Base-by-base conservation (phyloP, 225 moss, liverwort and hornwort genomes). In the Sphagnum tenellum region DNA sequence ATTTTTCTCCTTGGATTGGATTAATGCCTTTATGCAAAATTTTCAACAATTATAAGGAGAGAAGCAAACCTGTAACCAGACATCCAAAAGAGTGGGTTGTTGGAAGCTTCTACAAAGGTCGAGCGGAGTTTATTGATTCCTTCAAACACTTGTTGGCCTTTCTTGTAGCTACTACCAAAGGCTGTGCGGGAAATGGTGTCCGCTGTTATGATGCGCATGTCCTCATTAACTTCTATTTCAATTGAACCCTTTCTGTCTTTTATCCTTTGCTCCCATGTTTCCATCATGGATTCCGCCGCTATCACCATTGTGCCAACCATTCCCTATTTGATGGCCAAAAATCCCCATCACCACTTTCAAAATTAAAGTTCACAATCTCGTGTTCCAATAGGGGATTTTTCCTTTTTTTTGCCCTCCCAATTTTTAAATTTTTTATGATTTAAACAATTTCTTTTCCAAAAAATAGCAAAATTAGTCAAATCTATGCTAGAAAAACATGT, bases 241-340 rank as follows among this genome's bases (percentile, higher is more conserved):
- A 46, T 73, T 8, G 48, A 56, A 4, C 78, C 78, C 0, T 78
- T 67, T 57, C 10, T 55, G 66, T 72, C 59, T 2, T 47, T 64
- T 3, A 85, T 81, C 14, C 7, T 52, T 50, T 71, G 54, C 58
- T 76, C 81, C 84, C 84, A 85, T 8, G 2, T 74, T 0, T 5
- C 8, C 9, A 85, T 64, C 62, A 75, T 75, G 8, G 4, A 12
- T 0, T 3, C 4, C 0, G 65, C 64, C 13, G 66, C 81, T 57
- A 73, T 59, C 47, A 74, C 78, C 70, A 85, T 85, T 3, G 71
- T 71, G 50, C 66, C 69, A 48, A 85, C 78, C 81, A 81, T 81
- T 54, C 61, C 71, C 84, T 85, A 52, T 9, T 5, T 52, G 52
- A 9, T 5, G 9, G 2, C 52, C 6, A 1, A 5, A 9, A 52